Conservation (phyloP, 495 filamentous ascomycete genomes). For the Daldinia grandis region DNA sequence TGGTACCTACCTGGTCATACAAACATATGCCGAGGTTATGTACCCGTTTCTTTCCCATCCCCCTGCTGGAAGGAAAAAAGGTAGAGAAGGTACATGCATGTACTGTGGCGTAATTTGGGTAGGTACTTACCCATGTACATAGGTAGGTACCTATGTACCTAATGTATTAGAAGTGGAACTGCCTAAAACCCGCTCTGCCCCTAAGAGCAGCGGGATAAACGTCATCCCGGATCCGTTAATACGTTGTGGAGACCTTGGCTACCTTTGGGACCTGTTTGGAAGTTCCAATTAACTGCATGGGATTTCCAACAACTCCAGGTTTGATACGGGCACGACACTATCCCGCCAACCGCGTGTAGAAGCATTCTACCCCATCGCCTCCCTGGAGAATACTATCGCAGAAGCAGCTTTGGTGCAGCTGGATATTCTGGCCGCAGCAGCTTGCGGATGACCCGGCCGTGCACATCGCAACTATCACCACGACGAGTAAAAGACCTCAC, state of each 20-base stretch:
- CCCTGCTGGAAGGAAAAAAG: neutral
- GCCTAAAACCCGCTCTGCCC: neutral
- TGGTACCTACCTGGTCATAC: slow-evolving; percentile 1
- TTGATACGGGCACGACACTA: slow-evolving; percentile 14
- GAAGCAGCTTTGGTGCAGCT: slow-evolving; percentile 10
- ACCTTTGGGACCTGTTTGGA: slow-evolving; percentile 9
- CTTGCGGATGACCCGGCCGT: slow-evolving; percentile 11
- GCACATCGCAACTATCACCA: slow-evolving; percentile 9
- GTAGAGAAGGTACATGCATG: slow-evolving; percentile 2
- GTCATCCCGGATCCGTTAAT: neutral
- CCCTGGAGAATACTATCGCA: slow-evolving; percentile 6
- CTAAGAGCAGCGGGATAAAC: neutral
- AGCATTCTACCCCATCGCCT: neutral
- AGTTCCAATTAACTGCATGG: slow-evolving; percentile 39
- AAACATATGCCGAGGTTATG: slow-evolving; percentile 14
- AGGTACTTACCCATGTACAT: slow-evolving; percentile 3
- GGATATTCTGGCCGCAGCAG: slow-evolving; percentile 5
- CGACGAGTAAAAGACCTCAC: slow-evolving; percentile 40
- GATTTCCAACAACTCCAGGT: slow-evolving; percentile 33
- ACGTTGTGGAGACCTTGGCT: neutral
- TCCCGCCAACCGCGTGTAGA: slow-evolving; percentile 7
- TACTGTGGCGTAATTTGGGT: neutral
- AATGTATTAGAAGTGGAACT: neutral
- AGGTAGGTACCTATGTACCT: neutral
- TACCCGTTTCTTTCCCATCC: slow-evolving; percentile 25